Evolutionary conservation across 139 green algal species (phyloP), one percentile per base, ranked within the genome.

Genomic region (Pedinophyceae sp.): DNA sequence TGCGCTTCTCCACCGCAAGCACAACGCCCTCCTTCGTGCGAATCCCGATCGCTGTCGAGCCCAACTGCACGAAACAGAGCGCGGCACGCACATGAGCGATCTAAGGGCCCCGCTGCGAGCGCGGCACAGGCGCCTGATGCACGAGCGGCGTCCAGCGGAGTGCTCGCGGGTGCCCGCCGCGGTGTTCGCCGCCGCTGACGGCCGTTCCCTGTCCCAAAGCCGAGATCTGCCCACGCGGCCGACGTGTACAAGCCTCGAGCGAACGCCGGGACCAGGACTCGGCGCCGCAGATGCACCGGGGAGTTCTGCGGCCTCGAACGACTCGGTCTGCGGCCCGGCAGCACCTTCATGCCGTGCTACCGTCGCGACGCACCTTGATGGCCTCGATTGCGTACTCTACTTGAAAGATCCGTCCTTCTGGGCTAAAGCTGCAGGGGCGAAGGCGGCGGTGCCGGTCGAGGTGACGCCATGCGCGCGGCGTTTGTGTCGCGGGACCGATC

Each of bases 371-470:
- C 34, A 90, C 80, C 76, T 97, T 97, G 74, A 98, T 97, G 17
- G 91, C 91, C 55, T 98, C 91, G 7, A 99, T 90, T 3, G 91
- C 91, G 59, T 97, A 98, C 59, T 99, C 91, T 16, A 99, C 91
- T 74, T 99, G 92, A 51, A 99, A 98, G 2, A 99, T 66, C 16
- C 86, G 75, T 1, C 86, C 86, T 46, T 87, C 87, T 26, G 87
- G n/a, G n/a, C n/a, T n/a, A n/a, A n/a, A n/a, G n/a, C n/a, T n/a
- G n/a, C n/a, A 16, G 53, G 17, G n/a, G 38, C 13, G 13, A 45
- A 45, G 38, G 38, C 13, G 13, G 38, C 16, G 38, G 16, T 13
- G 38, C 13, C 13, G 16, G 38, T 45, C 38, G 38, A 45, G 38
- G 38, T 13, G 13, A 45, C 13, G 38, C 13, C 38, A 45, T 16